Conservation (phyloP, 1,139 yeast genomes). For the Saccharomyces hybrid region DNA sequence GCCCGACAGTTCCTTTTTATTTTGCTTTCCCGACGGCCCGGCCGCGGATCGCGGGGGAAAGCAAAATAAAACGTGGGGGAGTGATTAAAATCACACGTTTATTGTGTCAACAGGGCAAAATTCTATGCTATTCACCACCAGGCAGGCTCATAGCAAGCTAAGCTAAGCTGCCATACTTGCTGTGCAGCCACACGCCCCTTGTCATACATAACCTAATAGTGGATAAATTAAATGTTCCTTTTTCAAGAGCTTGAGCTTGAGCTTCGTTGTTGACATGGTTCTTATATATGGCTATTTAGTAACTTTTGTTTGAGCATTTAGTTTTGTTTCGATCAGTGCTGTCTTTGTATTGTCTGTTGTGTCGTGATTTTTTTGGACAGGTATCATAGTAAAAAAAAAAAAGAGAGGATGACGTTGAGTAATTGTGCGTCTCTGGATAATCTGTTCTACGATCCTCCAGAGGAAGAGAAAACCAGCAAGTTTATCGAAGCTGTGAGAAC, state of each 20-base stretch:
- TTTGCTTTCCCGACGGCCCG: neutral
- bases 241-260: no score
- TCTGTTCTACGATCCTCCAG: neutral
- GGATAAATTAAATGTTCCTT: no score
- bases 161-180: neutral
- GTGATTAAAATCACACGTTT: neutral
- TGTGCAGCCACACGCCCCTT: no score
- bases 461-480: neutral
- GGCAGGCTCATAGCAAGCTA: neutral
- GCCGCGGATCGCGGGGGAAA: neutral
- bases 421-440: neutral
- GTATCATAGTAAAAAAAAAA: no score
- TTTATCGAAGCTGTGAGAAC: neutral
- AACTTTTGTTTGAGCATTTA: no score
- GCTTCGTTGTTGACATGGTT: no score
- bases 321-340: no score
- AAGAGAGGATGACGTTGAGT: neutral
- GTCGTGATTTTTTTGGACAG: no score
- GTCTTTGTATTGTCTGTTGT: no score
- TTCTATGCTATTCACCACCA: no score
- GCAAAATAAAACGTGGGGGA: neutral
- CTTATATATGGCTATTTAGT: no score
- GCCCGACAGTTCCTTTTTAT: neutral
- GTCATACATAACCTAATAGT: no score
- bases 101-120: neutral